These are phyloP conservation scores for Paramecium biaurelia DNA, from an alignment of 73 alveolate species.

Conservation along the genomic window DNA sequence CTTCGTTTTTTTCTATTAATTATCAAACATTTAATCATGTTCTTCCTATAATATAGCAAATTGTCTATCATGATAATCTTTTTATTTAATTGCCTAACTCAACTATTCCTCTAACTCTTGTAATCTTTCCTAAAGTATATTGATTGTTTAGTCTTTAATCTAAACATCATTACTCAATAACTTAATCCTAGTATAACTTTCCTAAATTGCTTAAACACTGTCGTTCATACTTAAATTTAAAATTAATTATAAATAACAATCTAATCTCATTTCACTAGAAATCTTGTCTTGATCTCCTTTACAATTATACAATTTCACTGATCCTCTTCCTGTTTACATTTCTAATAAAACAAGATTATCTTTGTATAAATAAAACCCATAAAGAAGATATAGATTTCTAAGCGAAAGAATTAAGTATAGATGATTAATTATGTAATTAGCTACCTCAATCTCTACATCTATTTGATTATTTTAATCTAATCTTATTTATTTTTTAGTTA, in stretches of 20 bases:
- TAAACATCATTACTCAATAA: constrained; percentile 39
- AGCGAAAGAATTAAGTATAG: too few species aligned
- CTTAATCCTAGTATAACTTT: constrained; percentile 37
- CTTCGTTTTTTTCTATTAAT: constrained; percentile 17
- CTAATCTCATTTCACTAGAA: neutral
- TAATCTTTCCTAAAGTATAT: constrained; percentile 29
- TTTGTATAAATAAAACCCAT: too few species aligned
- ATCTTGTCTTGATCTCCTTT: too few species aligned
- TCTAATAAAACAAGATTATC: too few species aligned
- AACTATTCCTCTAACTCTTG: constrained; percentile 30
- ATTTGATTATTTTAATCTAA: too few species aligned
- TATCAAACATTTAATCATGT: constrained; percentile 52
- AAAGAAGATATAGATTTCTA: too few species aligned
- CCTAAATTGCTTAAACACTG: constrained; percentile 45
- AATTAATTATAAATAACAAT: neutral
- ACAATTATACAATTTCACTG: too few species aligned
- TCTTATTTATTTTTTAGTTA: too few species aligned
- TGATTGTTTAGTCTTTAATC: constrained; percentile 35
- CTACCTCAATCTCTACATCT: too few species aligned
- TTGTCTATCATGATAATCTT: constrained; percentile 31
- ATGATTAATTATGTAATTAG: too few species aligned
- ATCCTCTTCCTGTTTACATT: too few species aligned
- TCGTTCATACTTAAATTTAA: constrained; percentile 23
- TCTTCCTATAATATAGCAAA: constrained; percentile 9
- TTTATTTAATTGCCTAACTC: neutral